Evolutionary conservation across 495 filamentous ascomycete genomes (phyloP), one percentile per base, ranked within the genome.

Genomic region (Hypoxylon lienhwacheense): DNA sequence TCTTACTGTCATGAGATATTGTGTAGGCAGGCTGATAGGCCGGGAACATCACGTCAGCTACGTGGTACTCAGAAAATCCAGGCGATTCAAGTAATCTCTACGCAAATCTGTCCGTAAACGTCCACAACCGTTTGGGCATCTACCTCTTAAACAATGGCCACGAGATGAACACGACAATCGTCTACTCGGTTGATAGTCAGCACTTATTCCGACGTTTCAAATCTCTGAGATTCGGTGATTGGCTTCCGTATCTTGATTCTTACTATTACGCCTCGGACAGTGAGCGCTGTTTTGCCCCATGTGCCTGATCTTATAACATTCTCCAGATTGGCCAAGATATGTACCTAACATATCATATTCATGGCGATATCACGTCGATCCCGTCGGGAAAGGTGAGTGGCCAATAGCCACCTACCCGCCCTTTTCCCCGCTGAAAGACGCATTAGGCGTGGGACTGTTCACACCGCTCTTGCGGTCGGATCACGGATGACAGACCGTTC

Each of bases 31-130:
- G n/a, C n/a, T n/a, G n/a, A n/a, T n/a, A n/a, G n/a, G n/a, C n/a
- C n/a, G n/a, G n/a, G 43, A 15, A 14, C 31, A 59, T 59, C 55
- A 59, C 55, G 55, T 59, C 55, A 59, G 55, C 37, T 59, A 59
- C n/a, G n/a, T n/a, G n/a, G n/a, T n/a, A n/a, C n/a, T n/a, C n/a
- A n/a, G n/a, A 20, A 22, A 12, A 26, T 31, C 36, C 31, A 32
- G n/a, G n/a, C n/a, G n/a, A n/a, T n/a, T n/a, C n/a, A n/a, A n/a
- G n/a, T n/a, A n/a, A n/a, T n/a, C n/a, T n/a, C n/a, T n/a, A n/a
- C n/a, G n/a, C n/a, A n/a, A n/a, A n/a, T n/a, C n/a, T n/a, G n/a
- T n/a, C n/a, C n/a, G n/a, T n/a, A n/a, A n/a, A n/a, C n/a, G n/a
- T n/a, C n/a, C n/a, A n/a, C n/a, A n/a, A n/a, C n/a, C n/a, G n/a